These are phyloP conservation scores for Fusarium bactridioides DNA, from an alignment of 2,329 filamentous ascomycete species.

Conservation along the genomic window DNA sequence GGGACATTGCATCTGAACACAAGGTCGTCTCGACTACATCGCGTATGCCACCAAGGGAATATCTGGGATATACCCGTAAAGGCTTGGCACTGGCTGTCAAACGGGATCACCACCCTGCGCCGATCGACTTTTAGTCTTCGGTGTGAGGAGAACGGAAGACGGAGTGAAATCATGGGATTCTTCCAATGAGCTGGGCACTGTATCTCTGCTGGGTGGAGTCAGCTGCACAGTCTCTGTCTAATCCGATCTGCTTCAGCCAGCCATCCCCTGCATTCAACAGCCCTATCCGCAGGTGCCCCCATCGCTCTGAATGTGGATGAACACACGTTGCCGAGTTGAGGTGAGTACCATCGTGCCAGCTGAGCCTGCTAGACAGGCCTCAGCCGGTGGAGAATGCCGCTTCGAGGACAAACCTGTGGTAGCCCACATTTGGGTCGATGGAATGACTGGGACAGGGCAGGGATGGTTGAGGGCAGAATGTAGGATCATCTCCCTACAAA, in stretches of 20 bases:
- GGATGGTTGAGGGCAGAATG: constrained; percentile 34
- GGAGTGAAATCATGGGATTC: constrained; percentile 41
- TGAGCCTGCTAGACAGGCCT: constrained; percentile 40
- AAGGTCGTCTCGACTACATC: constrained; percentile 47
- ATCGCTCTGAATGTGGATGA: constrained; percentile 12
- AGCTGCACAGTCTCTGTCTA: constrained; percentile 38
- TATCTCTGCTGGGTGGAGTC: constrained; percentile 46
- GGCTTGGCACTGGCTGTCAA: constrained; percentile 56
- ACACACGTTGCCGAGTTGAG: constrained; percentile 27
- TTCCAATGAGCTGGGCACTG: constrained; percentile 43
- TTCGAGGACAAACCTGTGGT: constrained; percentile 28
- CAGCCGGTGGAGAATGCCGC: constrained; percentile 31
- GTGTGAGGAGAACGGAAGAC: constrained; percentile 35
- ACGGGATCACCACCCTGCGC: constrained; percentile 45
- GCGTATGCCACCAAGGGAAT: constrained; percentile 46
- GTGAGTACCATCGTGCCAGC: constrained; percentile 18
- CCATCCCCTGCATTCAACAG: constrained; percentile 2
- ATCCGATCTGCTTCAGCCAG: constrained; percentile 30
- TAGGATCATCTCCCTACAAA: constrained; percentile 43
- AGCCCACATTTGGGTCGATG: constrained; percentile 19
- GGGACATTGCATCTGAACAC: constrained; percentile 28
- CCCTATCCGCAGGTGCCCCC: neutral
- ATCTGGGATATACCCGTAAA: constrained; percentile 51
- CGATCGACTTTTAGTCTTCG: neutral
- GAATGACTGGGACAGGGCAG: constrained; percentile 10